Evolutionary conservation across 2,329 filamentous ascomycete genomes (phyloP).

Genomic region (Beauveria rudraprayagi): DNA sequence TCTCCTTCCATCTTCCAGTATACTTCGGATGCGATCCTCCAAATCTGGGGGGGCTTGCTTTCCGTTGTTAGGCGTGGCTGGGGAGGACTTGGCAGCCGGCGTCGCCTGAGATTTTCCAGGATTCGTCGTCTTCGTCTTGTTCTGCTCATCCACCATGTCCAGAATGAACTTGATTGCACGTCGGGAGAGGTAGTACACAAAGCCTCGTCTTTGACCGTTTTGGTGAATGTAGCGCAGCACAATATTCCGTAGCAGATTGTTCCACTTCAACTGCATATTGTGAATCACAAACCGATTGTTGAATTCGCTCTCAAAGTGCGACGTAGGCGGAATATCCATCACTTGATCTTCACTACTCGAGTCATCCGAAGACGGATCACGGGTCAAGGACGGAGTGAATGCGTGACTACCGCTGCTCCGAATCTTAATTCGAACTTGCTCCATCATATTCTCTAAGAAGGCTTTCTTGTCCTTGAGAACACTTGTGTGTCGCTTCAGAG

Average conservation of each 20-base stretch:
- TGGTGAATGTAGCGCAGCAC: constrained; percentile 96
- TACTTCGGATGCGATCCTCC: constrained; percentile 76
- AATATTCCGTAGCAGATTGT: constrained; percentile 90
- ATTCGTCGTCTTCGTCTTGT: constrained; percentile 52
- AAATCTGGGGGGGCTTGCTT: constrained; percentile 58
- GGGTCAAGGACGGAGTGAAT: constrained; percentile 12
- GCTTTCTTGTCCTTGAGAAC: constrained; percentile 50
- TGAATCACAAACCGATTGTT: constrained; percentile 98
- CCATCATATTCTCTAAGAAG: constrained; percentile 51
- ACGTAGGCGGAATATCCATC: constrained; percentile 60
- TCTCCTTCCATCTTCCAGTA: constrained; percentile 75
- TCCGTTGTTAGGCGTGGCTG: constrained; percentile 35
- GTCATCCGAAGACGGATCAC: neutral
- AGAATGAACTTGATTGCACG: constrained; percentile 96
- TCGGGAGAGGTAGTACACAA: constrained; percentile 95
- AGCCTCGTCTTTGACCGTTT: constrained; percentile 88
- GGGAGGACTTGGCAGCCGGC: constrained; percentile 23
- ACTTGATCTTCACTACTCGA: constrained; percentile 25
- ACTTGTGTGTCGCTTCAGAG: constrained; percentile 45
- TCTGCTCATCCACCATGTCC: constrained; percentile 93
- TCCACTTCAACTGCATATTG: constrained; percentile 97
- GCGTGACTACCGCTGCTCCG: constrained; percentile 22
- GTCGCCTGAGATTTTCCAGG: constrained; percentile 23
- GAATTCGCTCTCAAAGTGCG: constrained; percentile 88
- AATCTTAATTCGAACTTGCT: constrained; percentile 36